phyloP scores from a whole-genome alignment of 2,329 filamentous ascomycete species.

The Beauveria australis region DNA sequence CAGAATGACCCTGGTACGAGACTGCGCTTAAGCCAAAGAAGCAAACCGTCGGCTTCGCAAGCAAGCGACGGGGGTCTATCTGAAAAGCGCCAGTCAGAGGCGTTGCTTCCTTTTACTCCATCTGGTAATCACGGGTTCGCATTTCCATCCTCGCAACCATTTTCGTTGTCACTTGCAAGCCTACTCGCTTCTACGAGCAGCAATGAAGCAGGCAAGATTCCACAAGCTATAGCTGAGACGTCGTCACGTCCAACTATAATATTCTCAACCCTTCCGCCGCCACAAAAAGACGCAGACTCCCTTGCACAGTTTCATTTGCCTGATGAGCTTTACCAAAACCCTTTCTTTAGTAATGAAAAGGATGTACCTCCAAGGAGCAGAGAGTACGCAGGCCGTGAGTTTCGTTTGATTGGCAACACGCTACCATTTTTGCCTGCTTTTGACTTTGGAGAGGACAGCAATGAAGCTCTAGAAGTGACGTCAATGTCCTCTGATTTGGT shows the following conservation, averaged over 20 bases:
- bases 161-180: neutral
- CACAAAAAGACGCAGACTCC: slow-evolving; percentile 16
- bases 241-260: neutral
- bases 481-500: neutral
- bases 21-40: slow-evolving; percentile 59
- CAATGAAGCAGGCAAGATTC: neutral
- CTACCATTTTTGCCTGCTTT: slow-evolving; percentile 76
- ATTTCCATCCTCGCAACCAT: slow-evolving; percentile 7
- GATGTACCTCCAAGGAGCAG: slow-evolving; percentile 71
- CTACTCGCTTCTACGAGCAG: neutral
- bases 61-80: slow-evolving; percentile 30
- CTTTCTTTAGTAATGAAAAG: slow-evolving; percentile 74
- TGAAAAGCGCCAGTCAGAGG: neutral
- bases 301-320: slow-evolving; percentile 35
- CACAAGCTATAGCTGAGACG: neutral
- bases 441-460: slow-evolving; percentile 44
- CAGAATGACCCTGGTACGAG: slow-evolving; percentile 56
- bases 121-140: neutral
- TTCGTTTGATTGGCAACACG: slow-evolving; percentile 65
- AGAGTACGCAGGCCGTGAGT: slow-evolving; percentile 85
- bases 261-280: slow-evolving; percentile 21
- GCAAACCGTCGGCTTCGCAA: slow-evolving; percentile 35
- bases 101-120: neutral
- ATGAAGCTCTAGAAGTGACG: neutral
- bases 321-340: slow-evolving; percentile 70